Evolutionary conservation across 208 protist genomes (phyloP).

Genomic region (Leishmania major): DNA sequence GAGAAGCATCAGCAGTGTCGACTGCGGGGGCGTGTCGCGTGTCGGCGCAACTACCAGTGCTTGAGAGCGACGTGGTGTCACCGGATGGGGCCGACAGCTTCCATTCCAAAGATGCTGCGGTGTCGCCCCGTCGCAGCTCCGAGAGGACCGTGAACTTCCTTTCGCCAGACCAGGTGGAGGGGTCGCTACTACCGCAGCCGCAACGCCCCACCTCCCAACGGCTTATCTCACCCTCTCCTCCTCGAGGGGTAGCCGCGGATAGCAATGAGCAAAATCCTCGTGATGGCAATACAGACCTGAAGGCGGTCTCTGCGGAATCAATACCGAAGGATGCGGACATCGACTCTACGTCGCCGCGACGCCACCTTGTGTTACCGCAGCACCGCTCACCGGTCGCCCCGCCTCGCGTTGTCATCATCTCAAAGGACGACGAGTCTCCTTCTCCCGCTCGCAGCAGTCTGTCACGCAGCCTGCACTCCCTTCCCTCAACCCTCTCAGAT

Average conservation of each 20-base stretch:
- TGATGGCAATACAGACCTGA: not conserved
- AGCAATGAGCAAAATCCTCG: not conserved
- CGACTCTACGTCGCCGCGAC: not conserved
- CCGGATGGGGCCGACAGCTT: constrained; percentile 3
- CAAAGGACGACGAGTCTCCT: not conserved
- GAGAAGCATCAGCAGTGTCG: not conserved
- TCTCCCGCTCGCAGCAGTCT: constrained; percentile 7
- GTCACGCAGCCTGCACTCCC: constrained; percentile 27
- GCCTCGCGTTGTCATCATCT: not conserved
- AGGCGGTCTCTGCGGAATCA: not conserved
- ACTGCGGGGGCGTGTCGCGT: not conserved
- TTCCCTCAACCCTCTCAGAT: constrained; percentile 16
- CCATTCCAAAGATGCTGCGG: not conserved
- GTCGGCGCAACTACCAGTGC: not conserved
- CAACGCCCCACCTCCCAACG: not conserved
- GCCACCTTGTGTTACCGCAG: not conserved
- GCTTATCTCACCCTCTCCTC: constrained; percentile 10
- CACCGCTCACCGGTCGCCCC: constrained; percentile 21
- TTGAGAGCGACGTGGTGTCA: constrained; percentile 1
- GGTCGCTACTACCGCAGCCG: not conserved
- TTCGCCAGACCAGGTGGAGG: not conserved
- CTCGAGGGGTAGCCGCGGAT: not conserved
- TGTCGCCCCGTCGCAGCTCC: not conserved
- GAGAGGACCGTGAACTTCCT: not conserved
- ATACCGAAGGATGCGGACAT: not conserved